A percentile compares a stretch with the other conserved stretches of the same genome.
Evolutionary conservation across 192 early-diverging fungal species (phyloP).

Genomic region (Dimargaris xerosporica): DNA sequence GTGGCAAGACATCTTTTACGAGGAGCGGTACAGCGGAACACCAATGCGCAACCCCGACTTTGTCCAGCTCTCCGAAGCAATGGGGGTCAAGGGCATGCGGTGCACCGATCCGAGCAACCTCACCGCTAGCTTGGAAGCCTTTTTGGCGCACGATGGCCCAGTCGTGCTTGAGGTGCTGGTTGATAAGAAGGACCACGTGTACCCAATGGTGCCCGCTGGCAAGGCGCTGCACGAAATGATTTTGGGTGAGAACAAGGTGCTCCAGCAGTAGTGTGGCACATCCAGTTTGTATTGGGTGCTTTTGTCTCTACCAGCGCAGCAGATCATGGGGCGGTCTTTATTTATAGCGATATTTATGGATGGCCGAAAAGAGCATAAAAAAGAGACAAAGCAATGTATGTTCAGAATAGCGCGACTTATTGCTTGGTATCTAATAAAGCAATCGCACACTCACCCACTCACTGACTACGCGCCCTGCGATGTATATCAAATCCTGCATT

Average conservation of each 20-base stretch:
- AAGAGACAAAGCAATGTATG: too few relatives aligned
- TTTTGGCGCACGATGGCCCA: conserved; percentile 71
- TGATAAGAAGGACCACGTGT: conserved; percentile 84
- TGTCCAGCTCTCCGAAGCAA: conserved; percentile 90
- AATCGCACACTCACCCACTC: too few relatives aligned
- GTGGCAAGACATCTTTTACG: conserved; percentile 95
- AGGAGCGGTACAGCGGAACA: conserved; percentile 89
- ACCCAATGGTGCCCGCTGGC: conserved; percentile 94
- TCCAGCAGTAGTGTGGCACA: background rate
- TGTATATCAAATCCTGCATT: too few relatives aligned
- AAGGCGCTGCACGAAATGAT: conserved; percentile 86
- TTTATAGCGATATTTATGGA: too few relatives aligned
- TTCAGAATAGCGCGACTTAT: too few relatives aligned
- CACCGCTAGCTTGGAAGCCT: conserved; percentile 72
- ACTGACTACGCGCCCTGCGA: too few relatives aligned
- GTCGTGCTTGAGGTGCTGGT: conserved; percentile 86
- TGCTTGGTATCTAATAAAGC: too few relatives aligned
- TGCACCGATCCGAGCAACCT: conserved; percentile 73
- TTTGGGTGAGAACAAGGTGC: conserved; percentile 14
- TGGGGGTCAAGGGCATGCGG: conserved; percentile 81
- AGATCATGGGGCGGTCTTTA: too few relatives aligned
- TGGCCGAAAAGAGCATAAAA: too few relatives aligned
- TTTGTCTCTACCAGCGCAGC: too few relatives aligned
- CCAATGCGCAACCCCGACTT: conserved; percentile 96
- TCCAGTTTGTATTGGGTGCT: too few relatives aligned